Evolutionary conservation across 2,329 filamentous ascomycete genomes (phyloP).

Genomic region (Cordyceps cateniannulata): DNA sequence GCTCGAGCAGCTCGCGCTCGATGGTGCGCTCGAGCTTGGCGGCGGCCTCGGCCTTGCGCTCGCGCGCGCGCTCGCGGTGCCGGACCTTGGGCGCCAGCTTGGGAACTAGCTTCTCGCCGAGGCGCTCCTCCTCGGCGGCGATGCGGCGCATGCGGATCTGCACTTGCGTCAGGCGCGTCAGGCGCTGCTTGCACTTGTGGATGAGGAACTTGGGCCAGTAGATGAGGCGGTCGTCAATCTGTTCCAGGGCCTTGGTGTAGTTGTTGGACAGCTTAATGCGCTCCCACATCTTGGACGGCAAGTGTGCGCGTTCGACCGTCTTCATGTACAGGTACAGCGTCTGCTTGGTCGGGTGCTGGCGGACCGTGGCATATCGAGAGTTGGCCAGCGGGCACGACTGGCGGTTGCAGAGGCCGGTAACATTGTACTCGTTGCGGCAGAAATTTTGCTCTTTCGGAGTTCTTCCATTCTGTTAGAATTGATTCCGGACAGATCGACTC

Average conservation of each 20-base stretch:
- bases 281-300: constrained; percentile 92
- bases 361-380: constrained; percentile 85
- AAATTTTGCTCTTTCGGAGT: constrained; percentile 85
- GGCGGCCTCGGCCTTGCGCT: constrained; percentile 70
- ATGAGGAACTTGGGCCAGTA: constrained; percentile 94
- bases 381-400: constrained; percentile 90
- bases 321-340: constrained; percentile 96
- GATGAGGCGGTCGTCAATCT: constrained; percentile 77
- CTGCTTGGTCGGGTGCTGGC: constrained; percentile 72
- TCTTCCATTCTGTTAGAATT: constrained; percentile 37
- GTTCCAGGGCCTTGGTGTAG: constrained; percentile 81
- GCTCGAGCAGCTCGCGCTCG: constrained; percentile 88
- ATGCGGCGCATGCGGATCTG: constrained; percentile 73
- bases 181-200: constrained; percentile 93
- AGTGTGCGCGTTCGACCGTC: constrained; percentile 79
- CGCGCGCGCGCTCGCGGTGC: constrained; percentile 66
- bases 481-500: too few relatives aligned
- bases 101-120: constrained; percentile 83
- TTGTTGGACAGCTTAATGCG: constrained; percentile 83
- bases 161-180: constrained; percentile 89
- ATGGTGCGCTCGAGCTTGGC: constrained; percentile 95
- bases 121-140: constrained; percentile 79
- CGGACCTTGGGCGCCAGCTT: constrained; percentile 87
- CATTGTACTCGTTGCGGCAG: constrained; percentile 92
- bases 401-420: constrained; percentile 74